Evolutionary conservation across 2,329 filamentous ascomycete species (phyloP), one percentile per base, ranked within the genome.

Genomic region (Huntiella moniliformis): DNA sequence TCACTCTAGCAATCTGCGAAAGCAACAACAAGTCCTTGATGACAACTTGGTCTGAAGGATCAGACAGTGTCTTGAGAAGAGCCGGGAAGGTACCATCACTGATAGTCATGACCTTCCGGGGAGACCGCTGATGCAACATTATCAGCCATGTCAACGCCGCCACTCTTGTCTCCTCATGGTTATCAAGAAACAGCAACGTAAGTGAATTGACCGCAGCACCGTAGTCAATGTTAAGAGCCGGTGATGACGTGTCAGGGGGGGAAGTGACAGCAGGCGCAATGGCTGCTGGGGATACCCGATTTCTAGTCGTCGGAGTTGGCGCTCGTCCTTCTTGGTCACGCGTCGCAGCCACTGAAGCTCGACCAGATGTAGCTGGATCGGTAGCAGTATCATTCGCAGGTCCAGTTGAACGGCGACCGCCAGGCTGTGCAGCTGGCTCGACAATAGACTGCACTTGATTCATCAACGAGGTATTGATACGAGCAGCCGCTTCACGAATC

Each of bases 51-150:
- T 98, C 91, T 5, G 88, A 83, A 5, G 88, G 85, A 60, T 98
- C 91, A 0, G 88, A 96, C 1, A 98, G 70, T 0, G 91, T 98
- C 63, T 98, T 98, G 31, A 98, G 75, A 28, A 98, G 67, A 15
- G 88, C 91, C 10, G 91, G 91, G 57, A 98, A 98, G 0, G 88
- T 96, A 42, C 88, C 91, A 56, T 96, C 91, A 53, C 96, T 94
- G 57, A 95, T 94, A 6, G 88, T 87, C 35, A 96, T 71, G 11
- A 94, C 83, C 59, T 94, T 95, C 45, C 81, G 74, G 1, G 91
- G 91, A 3, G 91, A 88, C 65, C 95, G 96, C 52, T 84, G 77
- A 59, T 98, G 91, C 36, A 98, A 70, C 88, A 96, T 96, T 49
- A 96, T 91, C 47, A 98, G 71, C 91, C 91, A 98, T 4, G 83